Percentiles rank a stretch among this genome's conserved stretches.
phyloP scores from a whole-genome alignment of 176 grass and related monocot species.

The Dendrocalamus sinicus region DNA sequence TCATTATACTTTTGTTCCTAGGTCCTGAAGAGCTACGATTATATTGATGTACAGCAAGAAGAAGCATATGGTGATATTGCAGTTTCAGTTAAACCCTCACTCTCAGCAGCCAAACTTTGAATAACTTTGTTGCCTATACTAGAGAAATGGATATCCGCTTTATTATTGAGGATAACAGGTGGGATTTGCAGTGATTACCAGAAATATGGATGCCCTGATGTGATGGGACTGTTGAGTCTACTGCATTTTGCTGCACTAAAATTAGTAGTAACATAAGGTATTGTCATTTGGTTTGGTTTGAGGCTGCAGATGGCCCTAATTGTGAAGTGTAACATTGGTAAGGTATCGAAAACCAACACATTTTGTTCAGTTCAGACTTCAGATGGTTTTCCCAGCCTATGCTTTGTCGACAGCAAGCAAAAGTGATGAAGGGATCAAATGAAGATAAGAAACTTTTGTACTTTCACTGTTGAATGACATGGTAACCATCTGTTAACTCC shows the following conservation, averaged over 20 bases:
- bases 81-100: constrained; percentile 63
- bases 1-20: constrained; percentile 42
- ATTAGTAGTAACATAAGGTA: background rate
- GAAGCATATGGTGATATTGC: constrained; percentile 73
- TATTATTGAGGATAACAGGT: background rate
- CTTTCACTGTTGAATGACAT: background rate
- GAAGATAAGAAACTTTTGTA: background rate
- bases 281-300: background rate
- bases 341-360: background rate
- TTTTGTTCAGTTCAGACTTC: background rate
- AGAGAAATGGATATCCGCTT: background rate
- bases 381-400: background rate
- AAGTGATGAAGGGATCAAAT: background rate
- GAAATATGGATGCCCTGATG: background rate
- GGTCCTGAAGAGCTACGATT: constrained; percentile 78
- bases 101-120: constrained; percentile 68
- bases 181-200: background rate
- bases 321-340: background rate
- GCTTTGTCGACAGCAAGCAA: background rate
- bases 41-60: constrained; percentile 79
- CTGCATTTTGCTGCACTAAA: background rate
- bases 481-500: background rate
- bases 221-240: background rate
- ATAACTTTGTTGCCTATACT: constrained; percentile 5
- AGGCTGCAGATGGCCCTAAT: background rate